These are phyloP conservation scores for Bothriochloa decipiens DNA, from an alignment of 176 grass and related monocot genomes.

Conservation along the genomic window DNA sequence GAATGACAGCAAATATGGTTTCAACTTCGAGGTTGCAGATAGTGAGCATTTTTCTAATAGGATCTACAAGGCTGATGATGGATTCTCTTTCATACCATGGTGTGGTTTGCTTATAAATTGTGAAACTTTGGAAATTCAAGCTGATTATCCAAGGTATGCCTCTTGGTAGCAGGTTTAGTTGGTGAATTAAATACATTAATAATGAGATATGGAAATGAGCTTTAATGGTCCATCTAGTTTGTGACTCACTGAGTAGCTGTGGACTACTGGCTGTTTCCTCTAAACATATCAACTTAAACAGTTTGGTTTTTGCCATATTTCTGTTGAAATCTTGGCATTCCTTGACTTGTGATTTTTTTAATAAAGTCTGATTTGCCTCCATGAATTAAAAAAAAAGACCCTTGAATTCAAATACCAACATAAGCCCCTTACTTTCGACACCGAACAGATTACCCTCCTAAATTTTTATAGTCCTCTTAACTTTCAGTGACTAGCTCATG, in stretches of 20 bases:
- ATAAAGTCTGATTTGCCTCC: neutral
- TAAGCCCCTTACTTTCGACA: neutral
- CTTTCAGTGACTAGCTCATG: neutral
- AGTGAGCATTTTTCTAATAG: conserved; percentile 48
- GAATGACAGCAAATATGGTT: conserved; percentile 78
- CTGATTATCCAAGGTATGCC: conserved; percentile 91
- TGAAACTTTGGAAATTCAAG: conserved; percentile 90
- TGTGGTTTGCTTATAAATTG: conserved; percentile 94
- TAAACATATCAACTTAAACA: neutral
- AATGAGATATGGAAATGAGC: neutral
- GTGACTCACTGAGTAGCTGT: neutral
- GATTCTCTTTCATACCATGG: conserved; percentile 88
- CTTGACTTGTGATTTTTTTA: neutral
- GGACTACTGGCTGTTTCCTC: neutral
- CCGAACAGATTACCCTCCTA: too few species aligned
- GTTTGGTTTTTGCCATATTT: conserved; percentile 5
- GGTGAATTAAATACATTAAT: conserved; percentile 39
- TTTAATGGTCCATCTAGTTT: neutral
- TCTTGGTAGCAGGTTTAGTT: conserved; percentile 24
- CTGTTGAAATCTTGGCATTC: conserved; percentile 9
- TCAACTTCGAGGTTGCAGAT: conserved; percentile 64
- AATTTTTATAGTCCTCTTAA: neutral
- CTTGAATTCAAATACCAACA: neutral
- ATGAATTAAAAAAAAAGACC: neutral
- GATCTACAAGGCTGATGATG: conserved; percentile 70